phyloP scores from a whole-genome alignment of 2,329 filamentous ascomycete species.

The Thermothelomyces thermophilus region DNA sequence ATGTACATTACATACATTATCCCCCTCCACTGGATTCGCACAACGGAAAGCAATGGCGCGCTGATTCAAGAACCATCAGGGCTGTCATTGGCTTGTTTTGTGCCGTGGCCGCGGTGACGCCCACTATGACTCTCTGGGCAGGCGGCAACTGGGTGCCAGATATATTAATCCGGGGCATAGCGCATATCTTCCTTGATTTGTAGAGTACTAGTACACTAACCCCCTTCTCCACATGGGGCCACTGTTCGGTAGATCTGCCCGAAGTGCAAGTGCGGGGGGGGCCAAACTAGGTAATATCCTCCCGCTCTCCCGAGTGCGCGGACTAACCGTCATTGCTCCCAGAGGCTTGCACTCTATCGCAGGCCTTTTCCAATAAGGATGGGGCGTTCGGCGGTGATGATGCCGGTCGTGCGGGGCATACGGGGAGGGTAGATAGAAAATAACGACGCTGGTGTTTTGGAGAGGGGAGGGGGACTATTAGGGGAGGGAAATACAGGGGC shows the following conservation, averaged over 20 bases:
- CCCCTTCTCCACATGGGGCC: slow-evolving; percentile 1
- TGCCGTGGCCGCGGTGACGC: neutral
- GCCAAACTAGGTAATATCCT: neutral
- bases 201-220: too few relatives aligned
- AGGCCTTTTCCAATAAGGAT: neutral
- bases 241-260: slow-evolving; percentile 7
- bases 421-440: too few relatives aligned
- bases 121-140: neutral
- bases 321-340: neutral
- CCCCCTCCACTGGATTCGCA: neutral
- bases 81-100: neutral
- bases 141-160: slow-evolving; percentile 5
- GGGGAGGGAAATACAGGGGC: too few relatives aligned
- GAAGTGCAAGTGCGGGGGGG: slow-evolving; percentile 10
- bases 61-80: neutral
- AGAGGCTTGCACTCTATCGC: neutral
- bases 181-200: slow-evolving; percentile 11
- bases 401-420: neutral
- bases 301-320: neutral
- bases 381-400: neutral
- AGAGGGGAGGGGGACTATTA: too few relatives aligned
- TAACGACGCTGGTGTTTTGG: too few relatives aligned
- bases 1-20: too few relatives aligned
- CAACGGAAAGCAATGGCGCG: neutral
- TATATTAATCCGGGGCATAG: slow-evolving; percentile 12